These are phyloP conservation scores for Apiospora pterosperma DNA, from an alignment of 2,329 filamentous ascomycete genomes.

Conservation along the genomic window DNA sequence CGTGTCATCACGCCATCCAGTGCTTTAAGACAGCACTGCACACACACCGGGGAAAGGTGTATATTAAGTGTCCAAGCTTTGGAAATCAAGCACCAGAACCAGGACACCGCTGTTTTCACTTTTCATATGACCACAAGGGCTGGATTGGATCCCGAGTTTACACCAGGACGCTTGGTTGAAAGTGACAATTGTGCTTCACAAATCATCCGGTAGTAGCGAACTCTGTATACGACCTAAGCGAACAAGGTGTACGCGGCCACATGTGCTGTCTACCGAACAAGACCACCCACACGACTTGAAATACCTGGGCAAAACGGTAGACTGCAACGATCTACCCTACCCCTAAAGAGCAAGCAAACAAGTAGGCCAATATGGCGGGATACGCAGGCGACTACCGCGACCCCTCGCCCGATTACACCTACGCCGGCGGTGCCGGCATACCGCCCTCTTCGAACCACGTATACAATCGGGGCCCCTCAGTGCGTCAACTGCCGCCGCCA, in stretches of 20 bases:
- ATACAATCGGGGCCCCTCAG: background rate
- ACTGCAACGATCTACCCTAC: background rate
- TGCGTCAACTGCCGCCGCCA: background rate
- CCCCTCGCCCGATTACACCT: slow-evolving; percentile 4
- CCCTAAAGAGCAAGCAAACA: background rate
- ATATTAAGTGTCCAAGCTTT: background rate
- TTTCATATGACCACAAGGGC: background rate
- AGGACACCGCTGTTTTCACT: background rate
- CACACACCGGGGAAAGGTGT: background rate
- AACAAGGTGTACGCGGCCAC: background rate
- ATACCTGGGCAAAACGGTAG: background rate
- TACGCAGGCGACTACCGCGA: slow-evolving; percentile 2
- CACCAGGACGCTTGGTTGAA: background rate
- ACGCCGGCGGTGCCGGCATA: background rate
- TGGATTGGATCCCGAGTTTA: background rate
- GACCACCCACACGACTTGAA: background rate
- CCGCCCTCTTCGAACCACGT: background rate
- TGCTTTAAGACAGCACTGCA: background rate
- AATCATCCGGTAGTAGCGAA: background rate
- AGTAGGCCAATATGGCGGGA: background rate
- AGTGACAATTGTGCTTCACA: background rate
- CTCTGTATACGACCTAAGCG: background rate
- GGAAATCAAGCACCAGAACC: background rate
- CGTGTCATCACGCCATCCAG: background rate
- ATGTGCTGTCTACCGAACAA: background rate